phyloP scores from a whole-genome alignment of 352 stramenopile genomes.

The Pythium sp. region DNA sequence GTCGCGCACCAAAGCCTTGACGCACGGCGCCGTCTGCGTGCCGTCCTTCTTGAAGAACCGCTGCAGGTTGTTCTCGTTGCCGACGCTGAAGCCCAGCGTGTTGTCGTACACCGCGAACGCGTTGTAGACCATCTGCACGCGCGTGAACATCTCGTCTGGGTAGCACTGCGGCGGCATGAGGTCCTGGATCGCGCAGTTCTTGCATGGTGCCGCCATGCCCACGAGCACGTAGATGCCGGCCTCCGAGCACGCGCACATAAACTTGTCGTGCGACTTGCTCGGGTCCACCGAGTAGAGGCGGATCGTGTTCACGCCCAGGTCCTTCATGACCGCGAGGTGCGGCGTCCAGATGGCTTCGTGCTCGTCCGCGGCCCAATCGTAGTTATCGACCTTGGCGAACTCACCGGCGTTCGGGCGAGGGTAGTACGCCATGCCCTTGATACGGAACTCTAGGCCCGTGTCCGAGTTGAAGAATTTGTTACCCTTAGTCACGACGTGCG shows the following conservation, averaged over 20 bases:
- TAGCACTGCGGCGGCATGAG: slow-evolving; percentile 43
- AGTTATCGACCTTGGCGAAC: slow-evolving; percentile 34
- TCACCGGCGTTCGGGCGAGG: slow-evolving; percentile 59
- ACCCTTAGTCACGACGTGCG: slow-evolving; percentile 49
- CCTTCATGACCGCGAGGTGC: slow-evolving; percentile 50
- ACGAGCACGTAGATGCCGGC: slow-evolving; percentile 58
- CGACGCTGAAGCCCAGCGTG: slow-evolving; percentile 43
- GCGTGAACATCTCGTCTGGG: slow-evolving; percentile 37
- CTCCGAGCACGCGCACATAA: slow-evolving; percentile 65
- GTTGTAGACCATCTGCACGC: slow-evolving; percentile 49
- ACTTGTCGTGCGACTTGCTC: slow-evolving; percentile 58
- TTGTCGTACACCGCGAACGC: slow-evolving; percentile 63
- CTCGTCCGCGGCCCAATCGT: slow-evolving; percentile 68
- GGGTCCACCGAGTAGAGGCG: slow-evolving; percentile 71
- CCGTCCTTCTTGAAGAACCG: slow-evolving; percentile 4
- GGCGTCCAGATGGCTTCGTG: slow-evolving; percentile 52
- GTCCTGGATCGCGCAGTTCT: slow-evolving; percentile 38
- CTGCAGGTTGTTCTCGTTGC: slow-evolving; percentile 20
- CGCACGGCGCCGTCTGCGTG: slow-evolving; percentile 32
- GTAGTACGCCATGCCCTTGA: slow-evolving; percentile 75
- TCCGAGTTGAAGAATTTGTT: slow-evolving; percentile 71
- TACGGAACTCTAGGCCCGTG: slow-evolving; percentile 51
- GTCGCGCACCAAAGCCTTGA: slow-evolving; percentile 50
- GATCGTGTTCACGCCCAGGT: slow-evolving; percentile 63
- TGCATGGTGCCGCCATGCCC: slow-evolving; percentile 39